Evolutionary conservation across 805 yeast genomes (phyloP).

Genomic region (Hanseniaspora singularis): DNA sequence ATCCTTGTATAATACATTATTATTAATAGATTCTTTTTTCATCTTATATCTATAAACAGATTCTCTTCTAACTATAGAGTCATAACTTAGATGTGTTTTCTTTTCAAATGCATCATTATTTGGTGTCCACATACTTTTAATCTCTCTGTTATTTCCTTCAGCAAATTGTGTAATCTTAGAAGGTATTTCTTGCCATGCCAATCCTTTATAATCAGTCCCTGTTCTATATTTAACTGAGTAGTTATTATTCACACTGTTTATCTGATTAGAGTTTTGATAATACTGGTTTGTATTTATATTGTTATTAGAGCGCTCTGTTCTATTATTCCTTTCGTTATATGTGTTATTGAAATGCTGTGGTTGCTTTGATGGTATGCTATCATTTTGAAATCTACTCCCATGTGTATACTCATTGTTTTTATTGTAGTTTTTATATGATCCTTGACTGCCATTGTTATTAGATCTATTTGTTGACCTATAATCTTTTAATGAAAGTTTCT

Average conservation of each 20-base stretch:
- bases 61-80: slow-evolving; percentile 14
- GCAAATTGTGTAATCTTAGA: neutral
- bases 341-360: neutral
- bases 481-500: neutral
- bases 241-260: neutral
- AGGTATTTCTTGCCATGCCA: slow-evolving; percentile 6
- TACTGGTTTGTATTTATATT: neutral
- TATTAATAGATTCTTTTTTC: slow-evolving; percentile 2
- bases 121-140: neutral
- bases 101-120: neutral
- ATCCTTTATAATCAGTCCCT: slow-evolving; percentile 3
- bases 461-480: neutral
- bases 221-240: slow-evolving; percentile 9
- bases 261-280: neutral
- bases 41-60: slow-evolving; percentile 6
- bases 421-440: too few species aligned
- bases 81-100: neutral
- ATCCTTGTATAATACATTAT: neutral
- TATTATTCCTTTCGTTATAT: neutral
- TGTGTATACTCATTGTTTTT: too few species aligned
- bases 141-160: neutral
- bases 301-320: neutral
- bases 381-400: neutral
- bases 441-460: too few species aligned
- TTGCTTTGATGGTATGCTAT: neutral